phyloP scores from a whole-genome alignment of 1,284 basidiomycete genomes.

The Puccinia polysora region DNA sequence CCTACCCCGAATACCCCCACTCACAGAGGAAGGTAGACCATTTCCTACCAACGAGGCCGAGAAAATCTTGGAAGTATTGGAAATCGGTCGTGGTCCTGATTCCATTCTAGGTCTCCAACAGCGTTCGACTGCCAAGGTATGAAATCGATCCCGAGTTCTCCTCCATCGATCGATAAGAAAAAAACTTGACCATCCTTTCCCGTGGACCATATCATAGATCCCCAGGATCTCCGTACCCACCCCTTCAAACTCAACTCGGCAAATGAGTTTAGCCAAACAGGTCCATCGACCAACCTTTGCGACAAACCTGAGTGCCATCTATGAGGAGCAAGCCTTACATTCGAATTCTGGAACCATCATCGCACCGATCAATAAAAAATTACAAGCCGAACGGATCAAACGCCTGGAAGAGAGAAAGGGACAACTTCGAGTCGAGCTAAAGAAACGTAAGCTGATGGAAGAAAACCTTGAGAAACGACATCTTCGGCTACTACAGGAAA shows the following conservation, averaged over 20 bases:
- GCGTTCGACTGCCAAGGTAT: slow-evolving; percentile 36
- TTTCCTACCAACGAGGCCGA: slow-evolving; percentile 54
- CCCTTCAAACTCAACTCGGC: slow-evolving; percentile 16
- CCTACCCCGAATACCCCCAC: not conserved
- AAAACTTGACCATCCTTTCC: slow-evolving; percentile 3
- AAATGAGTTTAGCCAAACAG: slow-evolving; percentile 1
- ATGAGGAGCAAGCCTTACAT: slow-evolving; percentile 39
- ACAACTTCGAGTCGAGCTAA: slow-evolving; percentile 19
- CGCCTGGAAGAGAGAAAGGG: slow-evolving; percentile 33
- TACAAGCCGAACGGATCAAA: slow-evolving; percentile 22
- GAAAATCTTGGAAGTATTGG: slow-evolving; percentile 53
- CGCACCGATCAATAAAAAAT: slow-evolving; percentile 29
- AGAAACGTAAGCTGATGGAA: slow-evolving; percentile 28
- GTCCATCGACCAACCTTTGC: not conserved
- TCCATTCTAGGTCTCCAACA: slow-evolving; percentile 48
- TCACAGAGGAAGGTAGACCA: slow-evolving; percentile 46
- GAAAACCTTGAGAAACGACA: slow-evolving; percentile 5
- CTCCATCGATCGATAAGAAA: too few species aligned
- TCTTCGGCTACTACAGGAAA: not conserved
- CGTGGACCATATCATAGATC: slow-evolving; percentile 22
- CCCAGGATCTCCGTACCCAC: slow-evolving; percentile 34
- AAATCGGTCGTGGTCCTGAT: slow-evolving; percentile 52
- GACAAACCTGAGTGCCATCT: slow-evolving; percentile 17
- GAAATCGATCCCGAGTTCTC: too few species aligned
- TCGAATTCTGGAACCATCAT: slow-evolving; percentile 9